Conservation (phyloP, 768 basidiomycete species). For the Lactarius hengduanensis region DNA sequence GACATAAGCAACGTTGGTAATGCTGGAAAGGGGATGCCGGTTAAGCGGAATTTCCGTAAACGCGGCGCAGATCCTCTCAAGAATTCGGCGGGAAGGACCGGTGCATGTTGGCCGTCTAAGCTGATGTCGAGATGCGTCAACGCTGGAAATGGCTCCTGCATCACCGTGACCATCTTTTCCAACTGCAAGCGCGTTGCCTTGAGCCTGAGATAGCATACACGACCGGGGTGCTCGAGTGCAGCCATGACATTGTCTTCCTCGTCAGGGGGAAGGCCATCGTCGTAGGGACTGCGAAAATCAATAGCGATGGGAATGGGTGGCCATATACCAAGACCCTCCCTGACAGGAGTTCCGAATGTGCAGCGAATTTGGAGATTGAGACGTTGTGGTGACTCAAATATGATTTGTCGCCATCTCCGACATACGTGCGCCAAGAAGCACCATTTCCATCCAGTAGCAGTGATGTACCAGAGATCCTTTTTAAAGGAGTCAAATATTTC, state of each 20-base stretch:
- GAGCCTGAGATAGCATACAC: neutral
- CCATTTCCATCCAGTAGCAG: too few relatives aligned
- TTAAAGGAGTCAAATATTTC: too few relatives aligned
- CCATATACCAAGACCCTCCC: neutral
- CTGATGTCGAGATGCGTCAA: too few relatives aligned
- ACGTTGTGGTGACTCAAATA: too few relatives aligned
- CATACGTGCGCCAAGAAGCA: too few relatives aligned
- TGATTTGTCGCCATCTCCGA: too few relatives aligned
- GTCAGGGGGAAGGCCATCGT: neutral
- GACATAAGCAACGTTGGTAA: neutral
- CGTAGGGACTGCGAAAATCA: too few relatives aligned
- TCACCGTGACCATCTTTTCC: neutral
- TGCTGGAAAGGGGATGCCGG: slow-evolving; percentile 51
- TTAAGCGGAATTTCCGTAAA: slow-evolving; percentile 55
- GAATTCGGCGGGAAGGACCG: too few relatives aligned
- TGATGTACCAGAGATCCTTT: too few relatives aligned
- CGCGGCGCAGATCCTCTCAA: slow-evolving; percentile 53
- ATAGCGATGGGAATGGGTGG: neutral
- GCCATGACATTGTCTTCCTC: neutral
- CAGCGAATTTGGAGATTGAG: too few relatives aligned
- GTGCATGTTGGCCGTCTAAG: too few relatives aligned
- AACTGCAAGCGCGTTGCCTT: neutral
- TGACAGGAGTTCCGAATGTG: too few relatives aligned
- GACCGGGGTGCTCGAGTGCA: neutral
- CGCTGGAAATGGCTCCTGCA: neutral